Base-by-base conservation (phyloP, 169 alveolate species). In the Plasmodium billcollinsi region DNA sequence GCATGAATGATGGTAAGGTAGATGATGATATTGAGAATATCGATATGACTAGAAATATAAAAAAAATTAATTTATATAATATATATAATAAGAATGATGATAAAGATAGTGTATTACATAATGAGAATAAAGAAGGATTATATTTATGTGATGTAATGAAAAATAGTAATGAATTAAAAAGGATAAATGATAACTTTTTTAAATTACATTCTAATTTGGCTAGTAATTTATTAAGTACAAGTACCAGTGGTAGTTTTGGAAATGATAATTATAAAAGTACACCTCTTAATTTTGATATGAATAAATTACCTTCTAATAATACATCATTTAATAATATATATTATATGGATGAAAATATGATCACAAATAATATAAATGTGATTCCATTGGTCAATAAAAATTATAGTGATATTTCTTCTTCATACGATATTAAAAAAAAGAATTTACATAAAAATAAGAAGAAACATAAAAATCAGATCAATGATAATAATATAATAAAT, bases 221-320 rank as follows among this genome's bases (percentile, higher is more conserved):
- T 49, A 78, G 89, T 45, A 78, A 78, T 54, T 70, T 78, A 21
- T 59, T 78, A 45, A 78, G 89, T 33, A 78, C 89, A 56, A 78
- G 89, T 39, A 78, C 89, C 8, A 78, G 89, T 56, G 67, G 89
- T 45, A 66, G 89, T 56, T 78, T 65, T 52, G 65, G 63, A 69
- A 78, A 78, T 78, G 89, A 78, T 29, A 78, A 78, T 54, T 59
- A 65, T 7, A 78, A 66, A 70, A 47, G 43, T 0, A 78, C 52
- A 47, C 29, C 71, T 29, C 26, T 24, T 21, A 78, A 78, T 45
- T 78, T 50, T 69, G 66, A 73, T 8, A 50, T 78, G 12, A 65
- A 66, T 20, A 73, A 78, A 7, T 56, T 63, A 5, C 67, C 89
- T 26, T 78, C 89, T 9, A 78, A 78, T 39, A 39, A 39, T 52